Conservation (phyloP, 768 basidiomycete genomes). For the Serendipita sp. region DNA sequence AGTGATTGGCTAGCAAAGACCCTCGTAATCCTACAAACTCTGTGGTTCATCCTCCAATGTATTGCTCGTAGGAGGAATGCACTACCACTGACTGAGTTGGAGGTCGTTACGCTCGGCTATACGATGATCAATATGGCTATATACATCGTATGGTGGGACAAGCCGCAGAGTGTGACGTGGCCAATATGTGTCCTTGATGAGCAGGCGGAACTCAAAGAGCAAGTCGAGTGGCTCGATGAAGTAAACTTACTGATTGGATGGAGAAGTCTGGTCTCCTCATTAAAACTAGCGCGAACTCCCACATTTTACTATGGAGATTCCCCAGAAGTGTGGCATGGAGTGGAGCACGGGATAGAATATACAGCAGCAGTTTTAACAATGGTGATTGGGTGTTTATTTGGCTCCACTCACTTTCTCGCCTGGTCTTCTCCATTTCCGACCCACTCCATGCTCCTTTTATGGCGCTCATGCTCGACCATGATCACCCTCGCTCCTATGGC, state of each 20-base stretch:
- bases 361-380: background rate
- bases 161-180: background rate
- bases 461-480: background rate
- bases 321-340: background rate
- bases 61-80: background rate
- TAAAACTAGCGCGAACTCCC: background rate
- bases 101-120: background rate
- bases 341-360: background rate
- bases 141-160: background rate
- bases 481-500: background rate
- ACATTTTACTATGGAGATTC: background rate
- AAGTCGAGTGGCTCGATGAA: no score
- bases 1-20: background rate
- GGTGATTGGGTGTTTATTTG: background rate
- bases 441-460: background rate
- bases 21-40: background rate
- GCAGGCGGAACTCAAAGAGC: no score
- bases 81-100: background rate
- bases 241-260: no score
- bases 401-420: background rate
- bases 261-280: background rate
- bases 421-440: background rate
- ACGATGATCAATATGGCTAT: background rate
- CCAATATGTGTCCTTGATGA: background rate
- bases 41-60: background rate